Evolutionary conservation across 441 rosid species (phyloP), one percentile per base, ranked within the genome.

Genomic region (Jatropha multifida): DNA sequence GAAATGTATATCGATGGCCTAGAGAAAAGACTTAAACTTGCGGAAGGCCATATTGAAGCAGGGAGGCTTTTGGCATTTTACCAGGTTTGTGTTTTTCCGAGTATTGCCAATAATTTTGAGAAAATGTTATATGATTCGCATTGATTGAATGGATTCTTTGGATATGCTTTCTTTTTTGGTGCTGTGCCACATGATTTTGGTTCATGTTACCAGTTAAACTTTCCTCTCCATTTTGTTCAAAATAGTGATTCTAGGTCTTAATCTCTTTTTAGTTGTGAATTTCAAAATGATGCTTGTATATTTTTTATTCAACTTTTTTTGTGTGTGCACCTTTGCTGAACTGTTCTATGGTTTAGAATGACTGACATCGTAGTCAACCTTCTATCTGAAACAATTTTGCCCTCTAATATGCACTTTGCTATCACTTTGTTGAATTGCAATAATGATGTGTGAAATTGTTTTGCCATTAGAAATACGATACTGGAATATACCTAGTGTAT

Each of bases 41-140:
- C 96, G 12, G 95, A 91, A 85, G 92, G 89, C 68, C 98, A 96
- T 83, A 81, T 92, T 79, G 99, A 96, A 85, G 97, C 96, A 26
- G 98, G 98, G 81, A 94, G 95, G 81, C 86, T 92, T 78, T 83
- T 94, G 87, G 88, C 93, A 66, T 85, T 85, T 78, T 96, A 94
- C 81, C 99, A 96, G 98, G 99, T 92, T 59, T 65, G 68, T 79
- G 73, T 78, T 79, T 60, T 59, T 67, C 52, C 73, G 77, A 54
- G 18, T 54, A 20, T 55, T 60, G 49, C 46, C 37, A 44, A 27
- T 72, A 40, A 44, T 70, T 69, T 66, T 71, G 51, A 41, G 40
- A 1, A 14, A 48, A 62, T 20, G 51, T 2, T 62, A 38, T 73
- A 38, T 32, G 3, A 23, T 11, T 13, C n/a, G 61, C 27, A 14